Base-by-base conservation (phyloP, 148 eudicot species). In the Drosera capensis region DNA sequence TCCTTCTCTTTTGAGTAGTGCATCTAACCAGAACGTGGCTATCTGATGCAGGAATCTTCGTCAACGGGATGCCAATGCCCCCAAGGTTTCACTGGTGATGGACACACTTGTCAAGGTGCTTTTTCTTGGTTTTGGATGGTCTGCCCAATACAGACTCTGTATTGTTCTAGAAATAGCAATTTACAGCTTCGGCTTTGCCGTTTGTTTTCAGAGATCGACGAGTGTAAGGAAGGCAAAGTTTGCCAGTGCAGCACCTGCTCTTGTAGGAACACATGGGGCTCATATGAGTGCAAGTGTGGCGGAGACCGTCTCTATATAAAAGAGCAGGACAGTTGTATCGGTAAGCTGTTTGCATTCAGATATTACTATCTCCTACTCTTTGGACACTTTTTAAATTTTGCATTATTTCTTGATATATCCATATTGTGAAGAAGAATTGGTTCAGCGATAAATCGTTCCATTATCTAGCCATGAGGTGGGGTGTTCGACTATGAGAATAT, bases 191-290 rank as follows among this genome's bases (percentile, higher is more conserved):
- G n/a, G n/a, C n/a, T n/a, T n/a, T n/a, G n/a, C 13, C 36, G 9
- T 15, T 34, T 2, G 9, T 17, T 11, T 34, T 34, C 65, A 92
- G 99, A 92, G 58, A 61, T 81, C 23, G 68, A 92, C 22, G 99
- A 92, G 60, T 92, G 99, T 60, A 70, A 68, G 58, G 79, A 66
- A 23, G 49, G 70, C 30, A 25, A 29, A 15, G 95, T 75, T 29
- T 92, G 99, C 46, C 65, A 77, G 34, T 92, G 99, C 52, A 57
- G 73, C 30, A 80, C 71, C 18, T 92, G 99, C 55, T 59, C 63
- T 62, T 92, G 99, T 64, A 81, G 66, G 67, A 65, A 92, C 49
- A 72, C 62, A 14, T 92, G 85, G 82, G 95, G 99, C 30, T 83
- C 90, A 46, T 81, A 63, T 26, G 80, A 82, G 7, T 92, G 99